Evolutionary conservation across 352 stramenopile species (phyloP).

Genomic region (Globisporangium solare): DNA sequence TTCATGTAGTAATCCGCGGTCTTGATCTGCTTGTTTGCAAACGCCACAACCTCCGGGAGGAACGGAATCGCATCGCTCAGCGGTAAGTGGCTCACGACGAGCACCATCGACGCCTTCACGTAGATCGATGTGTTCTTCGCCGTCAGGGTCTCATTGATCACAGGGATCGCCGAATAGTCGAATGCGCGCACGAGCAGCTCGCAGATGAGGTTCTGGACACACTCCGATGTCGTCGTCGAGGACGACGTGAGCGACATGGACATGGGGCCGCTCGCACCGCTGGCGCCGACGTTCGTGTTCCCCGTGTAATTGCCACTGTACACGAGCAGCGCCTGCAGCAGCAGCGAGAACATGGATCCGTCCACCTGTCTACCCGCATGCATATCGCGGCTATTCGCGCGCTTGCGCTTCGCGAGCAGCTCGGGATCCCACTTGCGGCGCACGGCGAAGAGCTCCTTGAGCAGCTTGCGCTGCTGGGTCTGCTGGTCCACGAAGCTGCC

Average conservation of each 20-base stretch:
- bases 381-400: slow-evolving; percentile 2
- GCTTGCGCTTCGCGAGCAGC: slow-evolving; percentile 16
- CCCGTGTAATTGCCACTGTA: slow-evolving; percentile 52
- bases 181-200: slow-evolving; percentile 70
- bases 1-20: slow-evolving; percentile 77
- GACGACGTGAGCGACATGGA: slow-evolving; percentile 51
- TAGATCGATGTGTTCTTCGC: slow-evolving; percentile 59
- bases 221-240: slow-evolving; percentile 50
- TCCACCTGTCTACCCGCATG: slow-evolving; percentile 18
- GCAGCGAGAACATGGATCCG: slow-evolving; percentile 50
- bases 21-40: slow-evolving; percentile 55
- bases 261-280: slow-evolving; percentile 29
- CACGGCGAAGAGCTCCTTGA: slow-evolving; percentile 53
- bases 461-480: slow-evolving; percentile 30
- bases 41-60: slow-evolving; percentile 54
- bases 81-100: slow-evolving; percentile 55
- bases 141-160: slow-evolving; percentile 49
- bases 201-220: slow-evolving; percentile 59
- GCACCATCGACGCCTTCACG: slow-evolving; percentile 63
- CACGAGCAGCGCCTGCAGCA: slow-evolving; percentile 60
- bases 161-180: slow-evolving; percentile 56
- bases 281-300: slow-evolving; percentile 15
- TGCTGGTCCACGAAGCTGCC: slow-evolving; percentile 25
- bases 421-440: slow-evolving; percentile 53
- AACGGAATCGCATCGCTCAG: slow-evolving; percentile 62